Evolutionary conservation across 164 flowering plant species (phyloP).

Genomic region (Nymphaea thermarum): DNA sequence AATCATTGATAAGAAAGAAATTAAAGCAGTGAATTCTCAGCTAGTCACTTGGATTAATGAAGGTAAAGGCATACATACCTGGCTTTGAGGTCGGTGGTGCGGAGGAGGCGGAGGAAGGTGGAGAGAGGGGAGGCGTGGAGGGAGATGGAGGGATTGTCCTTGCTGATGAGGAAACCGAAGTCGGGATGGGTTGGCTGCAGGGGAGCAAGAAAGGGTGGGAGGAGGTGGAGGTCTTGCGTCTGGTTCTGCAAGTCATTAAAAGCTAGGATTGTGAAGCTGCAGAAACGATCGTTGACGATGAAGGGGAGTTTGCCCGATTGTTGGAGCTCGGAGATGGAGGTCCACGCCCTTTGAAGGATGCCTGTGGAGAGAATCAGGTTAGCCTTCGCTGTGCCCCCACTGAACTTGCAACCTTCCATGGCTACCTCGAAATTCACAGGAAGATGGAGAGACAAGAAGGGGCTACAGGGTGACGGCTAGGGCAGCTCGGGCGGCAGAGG

Average conservation of each 20-base stretch:
- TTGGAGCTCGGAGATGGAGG: not conserved
- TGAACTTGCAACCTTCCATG: not conserved
- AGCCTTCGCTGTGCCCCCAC: not conserved
- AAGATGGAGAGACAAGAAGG: too few species aligned
- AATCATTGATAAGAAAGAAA: too few species aligned
- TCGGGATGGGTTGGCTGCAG: not conserved
- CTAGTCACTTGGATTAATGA: too few species aligned
- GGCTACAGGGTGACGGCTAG: too few species aligned
- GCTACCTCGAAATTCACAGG: too few species aligned
- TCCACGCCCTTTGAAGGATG: not conserved
- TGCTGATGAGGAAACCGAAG: not conserved
- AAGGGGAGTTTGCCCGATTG: not conserved
- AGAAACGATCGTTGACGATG: not conserved
- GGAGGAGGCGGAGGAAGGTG: not conserved
- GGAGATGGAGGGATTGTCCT: not conserved
- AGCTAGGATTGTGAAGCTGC: not conserved
- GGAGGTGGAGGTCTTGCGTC: not conserved
- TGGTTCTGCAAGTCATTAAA: not conserved
- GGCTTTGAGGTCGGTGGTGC: not conserved
- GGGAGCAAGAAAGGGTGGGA: not conserved
- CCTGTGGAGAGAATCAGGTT: not conserved
- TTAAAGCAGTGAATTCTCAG: too few species aligned
- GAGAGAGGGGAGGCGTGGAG: not conserved
- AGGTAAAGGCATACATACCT: not conserved
- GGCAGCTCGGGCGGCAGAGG: too few species aligned